Conservation (phyloP, 768 basidiomycete species). For the Boletus patriciae region DNA sequence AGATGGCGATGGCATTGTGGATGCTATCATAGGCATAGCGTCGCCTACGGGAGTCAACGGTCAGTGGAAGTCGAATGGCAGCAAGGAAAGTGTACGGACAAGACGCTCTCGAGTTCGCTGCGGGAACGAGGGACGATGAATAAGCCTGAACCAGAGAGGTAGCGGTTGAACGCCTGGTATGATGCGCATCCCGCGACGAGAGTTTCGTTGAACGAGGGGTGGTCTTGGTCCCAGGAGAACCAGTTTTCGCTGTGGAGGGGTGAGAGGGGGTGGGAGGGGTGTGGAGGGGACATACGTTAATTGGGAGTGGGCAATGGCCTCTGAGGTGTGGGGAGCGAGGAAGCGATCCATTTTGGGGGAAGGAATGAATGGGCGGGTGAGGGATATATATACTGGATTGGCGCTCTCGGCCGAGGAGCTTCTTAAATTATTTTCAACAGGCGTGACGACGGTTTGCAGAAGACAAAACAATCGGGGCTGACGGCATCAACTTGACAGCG, state of each 20-base stretch:
- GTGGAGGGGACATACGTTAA: constrained; percentile 51
- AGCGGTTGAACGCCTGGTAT: constrained; percentile 76
- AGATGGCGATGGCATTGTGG: constrained; percentile 74
- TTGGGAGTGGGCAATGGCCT: constrained; percentile 68
- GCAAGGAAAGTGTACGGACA: constrained; percentile 46
- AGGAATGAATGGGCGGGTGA: not conserved
- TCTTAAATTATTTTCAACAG: constrained; percentile 1
- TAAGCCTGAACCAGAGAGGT: constrained; percentile 67
- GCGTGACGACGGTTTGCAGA: not conserved
- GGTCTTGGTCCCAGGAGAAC: constrained; percentile 68
- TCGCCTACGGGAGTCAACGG: constrained; percentile 42
- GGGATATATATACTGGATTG: constrained; percentile 14
- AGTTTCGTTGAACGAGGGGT: constrained; percentile 67
- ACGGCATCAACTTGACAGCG: not conserved
- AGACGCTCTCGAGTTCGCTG: constrained; percentile 65
- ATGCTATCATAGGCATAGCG: constrained; percentile 79
- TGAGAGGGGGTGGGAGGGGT: constrained; percentile 12
- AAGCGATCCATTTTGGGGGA: constrained; percentile 60
- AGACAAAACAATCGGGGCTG: not conserved
- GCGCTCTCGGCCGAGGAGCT: constrained; percentile 4
- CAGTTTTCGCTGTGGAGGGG: constrained; percentile 56
- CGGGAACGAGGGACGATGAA: constrained; percentile 66
- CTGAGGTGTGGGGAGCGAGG: constrained; percentile 70
- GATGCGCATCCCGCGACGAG: constrained; percentile 78
- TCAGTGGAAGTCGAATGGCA: constrained; percentile 4